Percentiles rank a stretch among this genome's conserved stretches.
Evolutionary conservation across 345 rosid genomes (phyloP).

Genomic region (Arabidopsis thaliana): TAIR10.1 NC_003076.8:5945501-5946000

Average conservation of each 20-base stretch:
- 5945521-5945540: too few species aligned
- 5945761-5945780: background rate
- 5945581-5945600: too few species aligned
- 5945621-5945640: background rate
- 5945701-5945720: background rate
- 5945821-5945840: background rate
- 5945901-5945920: background rate
- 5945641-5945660: too few species aligned
- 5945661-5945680: background rate
- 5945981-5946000: slow-evolving; percentile 18
- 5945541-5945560: too few species aligned
- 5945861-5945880: background rate
- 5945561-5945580: too few species aligned
- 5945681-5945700: background rate
- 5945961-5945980: slow-evolving; percentile 11
- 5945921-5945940: slow-evolving; percentile 10
- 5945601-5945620: too few species aligned
- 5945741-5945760: background rate
- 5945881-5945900: slow-evolving; percentile 3
- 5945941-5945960: background rate
- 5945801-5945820: background rate
- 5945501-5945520: too few species aligned
- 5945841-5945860: background rate
- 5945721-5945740: background rate
- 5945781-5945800: background rate